These are phyloP conservation scores for Hyphopichia burtonii DNA, from an alignment of 1,139 yeast species.

Conservation along the genomic window DNA sequence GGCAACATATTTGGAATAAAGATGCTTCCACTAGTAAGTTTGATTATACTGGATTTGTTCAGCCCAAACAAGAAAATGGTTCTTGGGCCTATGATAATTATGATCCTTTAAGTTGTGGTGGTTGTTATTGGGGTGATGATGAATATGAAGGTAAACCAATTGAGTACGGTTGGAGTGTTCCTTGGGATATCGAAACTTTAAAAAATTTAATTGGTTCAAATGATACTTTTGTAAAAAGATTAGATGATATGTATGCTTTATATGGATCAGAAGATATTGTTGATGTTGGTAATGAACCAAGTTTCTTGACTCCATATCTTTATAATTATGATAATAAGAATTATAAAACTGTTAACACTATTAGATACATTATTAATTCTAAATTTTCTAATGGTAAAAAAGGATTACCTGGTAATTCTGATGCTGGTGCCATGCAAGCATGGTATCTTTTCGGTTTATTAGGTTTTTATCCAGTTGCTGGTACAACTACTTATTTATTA, in stretches of 20 bases:
- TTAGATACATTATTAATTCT: constrained; percentile 26
- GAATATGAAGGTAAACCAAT: constrained; percentile 29
- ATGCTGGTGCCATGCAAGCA: constrained; percentile 42
- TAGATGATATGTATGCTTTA: constrained; percentile 36
- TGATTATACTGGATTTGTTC: constrained; percentile 32
- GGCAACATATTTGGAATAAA: constrained; percentile 39
- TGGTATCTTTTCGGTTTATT: constrained; percentile 35
- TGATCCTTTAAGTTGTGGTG: constrained; percentile 28
- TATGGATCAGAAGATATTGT: constrained; percentile 24
- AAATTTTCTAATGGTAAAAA: constrained; percentile 22
- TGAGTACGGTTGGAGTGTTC: constrained; percentile 36
- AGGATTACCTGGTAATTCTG: constrained; percentile 40
- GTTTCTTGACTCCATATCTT: constrained; percentile 31
- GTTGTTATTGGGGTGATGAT: constrained; percentile 32
- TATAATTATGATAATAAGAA: constrained; percentile 28
- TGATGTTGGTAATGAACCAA: constrained; percentile 36
- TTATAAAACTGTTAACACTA: constrained; percentile 29
- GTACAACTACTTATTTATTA: constrained; percentile 34
- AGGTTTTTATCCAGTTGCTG: constrained; percentile 38
- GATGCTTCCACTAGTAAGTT: constrained; percentile 18
- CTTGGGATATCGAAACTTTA: constrained; percentile 31
- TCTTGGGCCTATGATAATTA: constrained; percentile 20
- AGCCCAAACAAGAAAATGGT: constrained; percentile 32
- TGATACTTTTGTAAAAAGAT: constrained; percentile 23
- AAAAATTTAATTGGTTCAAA: constrained; percentile 25